Conservation (phyloP, 23 red algal genomes). For the Gracilaria caudata region DNA sequence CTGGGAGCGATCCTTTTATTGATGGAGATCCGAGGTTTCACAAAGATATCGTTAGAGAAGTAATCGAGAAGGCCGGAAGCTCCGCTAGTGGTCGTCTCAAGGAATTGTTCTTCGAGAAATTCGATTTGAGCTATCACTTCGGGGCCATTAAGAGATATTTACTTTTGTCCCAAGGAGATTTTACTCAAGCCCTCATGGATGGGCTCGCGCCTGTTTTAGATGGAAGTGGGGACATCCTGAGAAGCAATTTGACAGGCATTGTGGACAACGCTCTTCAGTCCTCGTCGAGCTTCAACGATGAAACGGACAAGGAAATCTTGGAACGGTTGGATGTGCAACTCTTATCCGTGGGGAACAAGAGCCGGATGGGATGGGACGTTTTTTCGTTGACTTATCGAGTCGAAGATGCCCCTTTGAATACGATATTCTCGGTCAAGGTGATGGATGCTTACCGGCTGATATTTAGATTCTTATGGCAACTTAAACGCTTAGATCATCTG, state of each 20-base stretch:
- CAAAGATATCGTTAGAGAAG: conserved; percentile 32
- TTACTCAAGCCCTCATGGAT: conserved; percentile 83
- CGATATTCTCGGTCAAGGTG: conserved; percentile 82
- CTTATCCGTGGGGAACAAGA: conserved; percentile 31
- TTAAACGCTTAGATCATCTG: conserved; percentile 81
- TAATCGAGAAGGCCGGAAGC: conserved; percentile 48
- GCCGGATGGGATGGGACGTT: conserved; percentile 77
- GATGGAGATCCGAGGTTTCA: conserved; percentile 59
- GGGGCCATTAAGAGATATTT: conserved; percentile 74
- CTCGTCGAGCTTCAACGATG: conserved; percentile 75
- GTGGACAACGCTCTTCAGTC: conserved; percentile 70
- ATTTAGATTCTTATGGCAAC: conserved; percentile 78
- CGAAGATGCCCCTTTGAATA: conserved; percentile 86
- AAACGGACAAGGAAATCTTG: conserved; percentile 69
- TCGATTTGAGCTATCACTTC: conserved; percentile 77
- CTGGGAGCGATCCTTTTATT: conserved; percentile 26
- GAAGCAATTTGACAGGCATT: conserved; percentile 75
- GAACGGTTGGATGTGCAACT: conserved; percentile 86
- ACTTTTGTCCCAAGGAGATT: conserved; percentile 85
- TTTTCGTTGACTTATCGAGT: conserved; percentile 85
- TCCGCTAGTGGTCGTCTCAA: conserved; percentile 74
- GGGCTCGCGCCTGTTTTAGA: conserved; percentile 68
- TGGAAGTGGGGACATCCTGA: conserved; percentile 67
- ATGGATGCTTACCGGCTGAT: conserved; percentile 86
- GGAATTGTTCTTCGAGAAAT: conserved; percentile 76